Percentiles rank a stretch among this genome's conserved stretches.
Conservation (phyloP, 306 rosid species). For the Datisca glomerata region DNA sequence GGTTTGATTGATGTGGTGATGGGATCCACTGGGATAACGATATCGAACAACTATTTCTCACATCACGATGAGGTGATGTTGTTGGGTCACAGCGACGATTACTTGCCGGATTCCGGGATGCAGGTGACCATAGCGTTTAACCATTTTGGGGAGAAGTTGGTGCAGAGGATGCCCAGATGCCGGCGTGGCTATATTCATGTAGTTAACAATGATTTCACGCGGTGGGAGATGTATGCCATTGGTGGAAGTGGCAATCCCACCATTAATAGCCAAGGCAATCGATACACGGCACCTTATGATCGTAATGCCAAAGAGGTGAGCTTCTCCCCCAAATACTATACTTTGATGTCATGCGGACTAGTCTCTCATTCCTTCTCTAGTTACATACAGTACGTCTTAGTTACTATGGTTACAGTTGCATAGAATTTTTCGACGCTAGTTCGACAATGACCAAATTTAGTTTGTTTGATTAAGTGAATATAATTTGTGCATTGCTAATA, state of each 20-base stretch:
- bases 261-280: background rate
- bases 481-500: too few species aligned
- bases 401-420: too few species aligned
- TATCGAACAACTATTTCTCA: slow-evolving; percentile 5
- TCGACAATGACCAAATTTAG: too few species aligned
- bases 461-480: too few species aligned
- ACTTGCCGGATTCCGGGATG: background rate
- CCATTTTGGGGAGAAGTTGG: background rate
- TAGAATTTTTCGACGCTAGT: too few species aligned
- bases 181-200: background rate
- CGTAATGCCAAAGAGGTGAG: background rate
- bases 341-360: too few species aligned
- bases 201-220: background rate
- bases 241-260: slow-evolving; percentile 1
- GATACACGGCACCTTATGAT: slow-evolving; percentile 1
- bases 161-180: background rate
- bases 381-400: too few species aligned
- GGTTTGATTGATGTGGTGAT: background rate
- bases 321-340: too few species aligned
- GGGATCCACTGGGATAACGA: slow-evolving; percentile 1
- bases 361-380: too few species aligned
- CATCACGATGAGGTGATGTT: background rate
- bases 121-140: background rate
- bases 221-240: background rate
- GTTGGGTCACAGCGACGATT: background rate